These are phyloP conservation scores for Cairneyella variabilis DNA, from an alignment of 495 filamentous ascomycete species.

Conservation along the genomic window DNA sequence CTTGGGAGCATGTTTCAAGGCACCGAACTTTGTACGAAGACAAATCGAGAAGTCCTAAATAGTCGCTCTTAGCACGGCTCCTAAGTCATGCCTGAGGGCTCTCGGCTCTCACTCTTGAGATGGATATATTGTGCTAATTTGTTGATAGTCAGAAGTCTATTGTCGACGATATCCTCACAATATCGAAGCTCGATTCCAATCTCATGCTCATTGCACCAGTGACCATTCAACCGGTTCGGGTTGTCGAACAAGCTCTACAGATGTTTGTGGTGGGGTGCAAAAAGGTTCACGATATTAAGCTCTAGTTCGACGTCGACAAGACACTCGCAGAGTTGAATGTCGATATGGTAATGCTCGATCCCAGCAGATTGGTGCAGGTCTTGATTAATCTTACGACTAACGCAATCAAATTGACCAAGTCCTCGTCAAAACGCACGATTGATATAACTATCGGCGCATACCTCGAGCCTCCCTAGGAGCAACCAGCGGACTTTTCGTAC, in stretches of 20 bases:
- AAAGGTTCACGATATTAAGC: conserved; percentile 60
- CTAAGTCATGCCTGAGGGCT: too few relatives aligned
- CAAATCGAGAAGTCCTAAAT: too few relatives aligned
- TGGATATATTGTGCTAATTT: too few relatives aligned
- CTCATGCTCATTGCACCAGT: conserved; percentile 72
- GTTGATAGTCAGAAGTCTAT: conserved; percentile 73
- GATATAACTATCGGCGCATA: conserved; percentile 66
- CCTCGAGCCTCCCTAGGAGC: conserved; percentile 41
- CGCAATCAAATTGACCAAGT: conserved; percentile 76
- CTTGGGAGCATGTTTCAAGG: too few relatives aligned
- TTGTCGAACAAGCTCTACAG: conserved; percentile 63
- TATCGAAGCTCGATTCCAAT: conserved; percentile 82
- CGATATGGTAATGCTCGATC: conserved; percentile 74
- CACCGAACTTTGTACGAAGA: too few relatives aligned
- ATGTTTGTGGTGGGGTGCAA: conserved; percentile 79
- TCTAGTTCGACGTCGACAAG: conserved; percentile 61
- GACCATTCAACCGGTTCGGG: conserved; percentile 62
- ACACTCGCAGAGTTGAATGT: conserved; percentile 58
- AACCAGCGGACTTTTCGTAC: conserved; percentile 38
- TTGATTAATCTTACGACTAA: conserved; percentile 74
- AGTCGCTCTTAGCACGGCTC: too few relatives aligned
- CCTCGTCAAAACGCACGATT: conserved; percentile 50
- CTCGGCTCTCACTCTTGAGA: too few relatives aligned
- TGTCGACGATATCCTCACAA: conserved; percentile 69
- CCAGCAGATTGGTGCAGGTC: conserved; percentile 71